Evolutionary conservation across 306 rosid genomes (phyloP).

Genomic region (Trifolium dubium): DNA sequence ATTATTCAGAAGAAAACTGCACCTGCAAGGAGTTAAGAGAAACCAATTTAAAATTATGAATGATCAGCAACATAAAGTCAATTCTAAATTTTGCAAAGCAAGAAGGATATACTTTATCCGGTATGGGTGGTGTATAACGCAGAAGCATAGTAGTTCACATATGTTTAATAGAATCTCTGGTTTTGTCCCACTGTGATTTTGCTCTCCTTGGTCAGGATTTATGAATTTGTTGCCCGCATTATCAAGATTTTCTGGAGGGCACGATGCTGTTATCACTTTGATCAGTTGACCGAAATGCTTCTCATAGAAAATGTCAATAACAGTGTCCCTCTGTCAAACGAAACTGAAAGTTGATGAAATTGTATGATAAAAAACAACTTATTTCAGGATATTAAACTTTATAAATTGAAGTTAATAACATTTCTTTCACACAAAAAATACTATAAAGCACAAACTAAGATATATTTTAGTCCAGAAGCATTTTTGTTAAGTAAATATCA

Average conservation of each 20-base stretch:
- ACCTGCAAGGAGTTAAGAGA: slow-evolving; percentile 57
- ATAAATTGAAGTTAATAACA: not conserved
- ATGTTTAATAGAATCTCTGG: slow-evolving; percentile 93
- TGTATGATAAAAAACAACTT: not conserved
- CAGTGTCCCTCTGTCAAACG: slow-evolving; percentile 75
- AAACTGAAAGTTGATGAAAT: slow-evolving; percentile 42
- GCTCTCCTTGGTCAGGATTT: slow-evolving; percentile 49
- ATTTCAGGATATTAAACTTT: not conserved
- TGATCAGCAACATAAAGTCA: slow-evolving; percentile 35
- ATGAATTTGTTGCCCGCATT: slow-evolving; percentile 43
- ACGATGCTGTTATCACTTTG: slow-evolving; percentile 74
- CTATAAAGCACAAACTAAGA: not conserved
- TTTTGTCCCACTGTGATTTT: slow-evolving; percentile 59
- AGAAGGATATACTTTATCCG: slow-evolving; percentile 87
- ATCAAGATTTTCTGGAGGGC: slow-evolving; percentile 61
- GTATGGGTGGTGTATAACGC: slow-evolving; percentile 94
- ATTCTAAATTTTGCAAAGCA: slow-evolving; percentile 34
- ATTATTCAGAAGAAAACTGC: slow-evolving; percentile 75
- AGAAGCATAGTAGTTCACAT: slow-evolving; percentile 91
- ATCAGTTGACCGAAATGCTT: slow-evolving; percentile 83
- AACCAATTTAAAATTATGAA: slow-evolving; percentile 19
- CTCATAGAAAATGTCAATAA: slow-evolving; percentile 89
- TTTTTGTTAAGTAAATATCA: slow-evolving; percentile 1
- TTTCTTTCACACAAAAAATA: not conserved
- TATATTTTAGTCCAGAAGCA: not conserved